phyloP scores from a whole-genome alignment of 192 early-diverging fungal species.

The Gigaspora rosea region DNA sequence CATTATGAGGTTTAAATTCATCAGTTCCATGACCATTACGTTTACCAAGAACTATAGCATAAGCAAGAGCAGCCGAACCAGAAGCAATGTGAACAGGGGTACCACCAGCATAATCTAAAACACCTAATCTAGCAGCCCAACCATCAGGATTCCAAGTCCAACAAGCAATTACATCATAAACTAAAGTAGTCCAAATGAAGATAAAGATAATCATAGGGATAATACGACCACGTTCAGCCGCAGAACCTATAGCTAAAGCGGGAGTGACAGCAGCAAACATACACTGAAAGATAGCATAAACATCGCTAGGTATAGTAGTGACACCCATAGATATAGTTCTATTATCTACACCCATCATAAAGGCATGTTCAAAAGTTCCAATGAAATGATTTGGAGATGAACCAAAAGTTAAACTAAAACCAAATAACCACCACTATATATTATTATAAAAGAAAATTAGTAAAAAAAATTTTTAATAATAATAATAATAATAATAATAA shows the following conservation, averaged over 20 bases:
- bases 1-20: slow-evolving; percentile 56
- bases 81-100: slow-evolving; percentile 71
- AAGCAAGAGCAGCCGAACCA: slow-evolving; percentile 70
- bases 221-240: slow-evolving; percentile 61
- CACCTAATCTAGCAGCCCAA: slow-evolving; percentile 65
- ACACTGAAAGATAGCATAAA: slow-evolving; percentile 60
- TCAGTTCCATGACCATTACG: slow-evolving; percentile 56
- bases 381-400: slow-evolving; percentile 50
- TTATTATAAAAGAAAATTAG: slow-evolving; percentile 63
- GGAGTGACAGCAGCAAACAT: slow-evolving; percentile 68
- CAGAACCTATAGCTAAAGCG: slow-evolving; percentile 57
- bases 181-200: slow-evolving; percentile 64
- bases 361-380: slow-evolving; percentile 64
- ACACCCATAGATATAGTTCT: slow-evolving; percentile 56
- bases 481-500: no score
- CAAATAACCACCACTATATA: no score
- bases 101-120: slow-evolving; percentile 38
- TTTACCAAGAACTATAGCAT: slow-evolving; percentile 64
- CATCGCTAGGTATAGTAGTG: slow-evolving; percentile 53
- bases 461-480: no score
- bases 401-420: no score
- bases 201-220: slow-evolving; percentile 57
- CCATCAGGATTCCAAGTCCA: slow-evolving; percentile 75
- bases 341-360: slow-evolving; percentile 53
- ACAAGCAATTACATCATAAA: slow-evolving; percentile 64